phyloP scores from a whole-genome alignment of 1,284 basidiomycete genomes.

The Marasmius oreades region DNA sequence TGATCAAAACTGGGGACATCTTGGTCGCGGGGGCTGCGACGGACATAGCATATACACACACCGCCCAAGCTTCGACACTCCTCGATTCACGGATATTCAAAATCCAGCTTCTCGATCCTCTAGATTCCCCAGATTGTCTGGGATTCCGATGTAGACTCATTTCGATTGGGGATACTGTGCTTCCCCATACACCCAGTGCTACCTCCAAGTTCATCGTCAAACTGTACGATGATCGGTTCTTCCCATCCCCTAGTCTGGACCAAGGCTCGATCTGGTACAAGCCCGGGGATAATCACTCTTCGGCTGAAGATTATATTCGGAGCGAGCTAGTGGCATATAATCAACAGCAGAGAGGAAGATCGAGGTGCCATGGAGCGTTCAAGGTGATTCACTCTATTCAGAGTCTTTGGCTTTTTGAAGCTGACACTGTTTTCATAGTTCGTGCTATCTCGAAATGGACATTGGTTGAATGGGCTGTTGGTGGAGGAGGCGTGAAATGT shows the following conservation, averaged over 20 bases:
- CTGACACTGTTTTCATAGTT: not conserved
- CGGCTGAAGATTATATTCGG: not conserved
- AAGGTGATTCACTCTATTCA: not conserved
- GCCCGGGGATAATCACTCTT: not conserved
- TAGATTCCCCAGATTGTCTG: not conserved
- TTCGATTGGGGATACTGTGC: not conserved
- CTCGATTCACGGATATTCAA: not conserved
- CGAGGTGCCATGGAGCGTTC: not conserved
- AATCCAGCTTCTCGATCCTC: not conserved
- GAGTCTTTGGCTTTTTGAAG: not conserved
- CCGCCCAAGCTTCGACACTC: not conserved
- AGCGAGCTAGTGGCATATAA: not conserved
- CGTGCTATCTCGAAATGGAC: not conserved
- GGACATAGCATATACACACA: too few relatives aligned
- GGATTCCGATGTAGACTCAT: not conserved
- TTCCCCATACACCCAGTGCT: not conserved
- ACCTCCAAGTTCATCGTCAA: not conserved
- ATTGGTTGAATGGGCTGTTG: not conserved
- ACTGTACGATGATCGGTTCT: not conserved
- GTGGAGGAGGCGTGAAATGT: not conserved
- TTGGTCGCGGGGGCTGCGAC: not conserved
- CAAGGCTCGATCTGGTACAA: not conserved
- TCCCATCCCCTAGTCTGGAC: not conserved
- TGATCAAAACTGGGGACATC: not conserved
- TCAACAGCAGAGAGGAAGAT: not conserved